Evolutionary conservation across 2,329 filamentous ascomycete genomes (phyloP), one percentile per base, ranked within the genome.

Genomic region (Phialemoniopsis sp.): DNA sequence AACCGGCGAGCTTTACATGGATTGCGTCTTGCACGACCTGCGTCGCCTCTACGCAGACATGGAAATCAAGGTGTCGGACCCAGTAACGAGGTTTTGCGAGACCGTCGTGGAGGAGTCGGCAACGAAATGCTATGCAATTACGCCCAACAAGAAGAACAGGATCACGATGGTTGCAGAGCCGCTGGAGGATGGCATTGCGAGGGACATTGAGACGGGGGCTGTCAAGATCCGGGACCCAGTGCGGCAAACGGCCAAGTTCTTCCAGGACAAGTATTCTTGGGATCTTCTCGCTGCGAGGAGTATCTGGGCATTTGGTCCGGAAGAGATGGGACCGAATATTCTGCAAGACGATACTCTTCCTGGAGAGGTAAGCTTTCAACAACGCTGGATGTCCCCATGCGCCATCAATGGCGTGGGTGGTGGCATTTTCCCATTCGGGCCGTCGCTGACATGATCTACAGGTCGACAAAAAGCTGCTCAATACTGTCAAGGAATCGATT

Each of bases 141-240:
- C 93, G 3, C 93, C 93, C 3, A 98, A 98, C 70, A 98, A 98
- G 69, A 96, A 96, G 72, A 98, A 98, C 70, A 95, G 95, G 63
- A 86, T 98, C 54, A 97, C 93, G 29, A 96, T 98, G 88, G 87
- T 97, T 41, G 93, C 93, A 4, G 93, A 98, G 61, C 91, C 93
- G 28, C 70, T 98, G 13, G 93, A 98, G 50, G 87, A 94, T 52
- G 93, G 93, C 13, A 95, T 98, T 46, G 89, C 91, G 5, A 83
- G 87, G 54, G 93, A 98, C 54, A 97, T 98, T 47, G 93, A 98
- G 67, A 82, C 79, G 35, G 90, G 91, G 18, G 84, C 79, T 40
- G 90, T 98, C 52, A 89, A 80, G 55, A 96, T 98, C 66, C 88
- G 86, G 47, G 91, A 97, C 52, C 90, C 93, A 3, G 86, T 93